These are phyloP conservation scores for Pinus taeda DNA, from an alignment of 75 land plant genomes.

Conservation along the genomic window DNA sequence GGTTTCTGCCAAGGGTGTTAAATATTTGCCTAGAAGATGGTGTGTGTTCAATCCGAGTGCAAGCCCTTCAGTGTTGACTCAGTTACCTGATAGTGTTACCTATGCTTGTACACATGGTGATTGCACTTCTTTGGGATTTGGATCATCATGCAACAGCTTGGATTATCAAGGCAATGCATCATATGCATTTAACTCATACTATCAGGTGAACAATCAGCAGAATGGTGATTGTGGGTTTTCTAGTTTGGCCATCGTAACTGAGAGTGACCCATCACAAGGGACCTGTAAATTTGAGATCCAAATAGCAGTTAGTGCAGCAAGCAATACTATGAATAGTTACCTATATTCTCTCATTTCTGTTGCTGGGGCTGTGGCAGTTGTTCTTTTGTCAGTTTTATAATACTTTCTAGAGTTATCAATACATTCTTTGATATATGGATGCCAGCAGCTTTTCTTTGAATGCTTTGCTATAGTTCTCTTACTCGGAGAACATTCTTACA, in stretches of 20 bases:
- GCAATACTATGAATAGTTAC: too few relatives aligned
- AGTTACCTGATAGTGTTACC: conserved; percentile 27
- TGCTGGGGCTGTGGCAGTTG: too few relatives aligned
- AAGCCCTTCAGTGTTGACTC: conserved; percentile 16
- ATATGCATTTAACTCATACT: too few relatives aligned
- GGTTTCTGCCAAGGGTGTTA: conserved; percentile 31
- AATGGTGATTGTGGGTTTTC: too few relatives aligned
- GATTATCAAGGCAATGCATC: too few relatives aligned
- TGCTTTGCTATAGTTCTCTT: background rate
- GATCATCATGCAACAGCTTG: conserved; percentile 45
- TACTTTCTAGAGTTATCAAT: background rate
- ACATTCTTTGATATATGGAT: background rate
- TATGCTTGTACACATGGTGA: conserved; percentile 63
- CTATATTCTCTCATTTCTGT: too few relatives aligned
- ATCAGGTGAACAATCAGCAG: too few relatives aligned
- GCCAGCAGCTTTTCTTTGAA: conserved; percentile 6
- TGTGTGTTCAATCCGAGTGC: conserved; percentile 35
- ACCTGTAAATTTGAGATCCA: background rate
- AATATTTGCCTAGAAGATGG: conserved; percentile 51
- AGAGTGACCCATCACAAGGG: too few relatives aligned
- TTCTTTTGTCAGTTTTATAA: too few relatives aligned
- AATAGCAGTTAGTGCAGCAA: conserved; percentile 19
- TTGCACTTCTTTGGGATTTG: conserved; percentile 55
- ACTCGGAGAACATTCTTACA: too few relatives aligned
- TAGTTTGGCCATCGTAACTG: background rate